phyloP scores from a whole-genome alignment of 2,329 filamentous ascomycete species.

The Elsinoe arachidis region DNA sequence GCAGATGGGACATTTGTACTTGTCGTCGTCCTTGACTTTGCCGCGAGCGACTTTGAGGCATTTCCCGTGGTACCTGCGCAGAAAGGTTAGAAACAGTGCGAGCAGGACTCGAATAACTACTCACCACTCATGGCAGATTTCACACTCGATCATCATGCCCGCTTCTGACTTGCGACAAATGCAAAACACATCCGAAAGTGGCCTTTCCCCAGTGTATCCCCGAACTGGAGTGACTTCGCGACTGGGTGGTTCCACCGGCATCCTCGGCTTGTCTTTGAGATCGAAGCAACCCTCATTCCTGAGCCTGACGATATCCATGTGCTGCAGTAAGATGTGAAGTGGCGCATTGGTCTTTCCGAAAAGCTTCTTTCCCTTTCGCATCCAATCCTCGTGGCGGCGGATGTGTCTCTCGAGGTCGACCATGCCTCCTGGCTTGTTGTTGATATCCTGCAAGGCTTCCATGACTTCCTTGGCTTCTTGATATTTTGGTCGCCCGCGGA shows the following conservation, averaged over 20 bases:
- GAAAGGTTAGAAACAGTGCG: conserved; percentile 22
- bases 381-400: conserved; percentile 96
- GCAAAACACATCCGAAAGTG: conserved; percentile 69
- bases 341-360: conserved; percentile 98
- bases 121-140: conserved; percentile 94
- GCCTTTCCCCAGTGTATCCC: conserved; percentile 27
- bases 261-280: conserved; percentile 74
- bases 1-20: conserved; percentile 96
- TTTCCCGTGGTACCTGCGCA: conserved; percentile 82
- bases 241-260: conserved; percentile 86
- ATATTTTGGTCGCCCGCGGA: conserved; percentile 75
- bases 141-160: conserved; percentile 99
- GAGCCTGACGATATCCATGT: conserved; percentile 87
- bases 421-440: conserved; percentile 85
- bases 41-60: conserved; percentile 95
- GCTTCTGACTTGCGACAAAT: conserved; percentile 90
- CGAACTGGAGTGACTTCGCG: conserved; percentile 62
- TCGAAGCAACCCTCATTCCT: conserved; percentile 90
- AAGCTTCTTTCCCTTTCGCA: conserved; percentile 93
- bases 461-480: conserved; percentile 83
- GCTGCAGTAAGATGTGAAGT: conserved; percentile 85
- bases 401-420: conserved; percentile 90
- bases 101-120: conserved; percentile 26
- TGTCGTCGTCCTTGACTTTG: conserved; percentile 97
- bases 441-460: conserved; percentile 76